Evolutionary conservation across 306 rosid genomes (phyloP), one percentile per base, ranked within the genome.

Genomic region (Fragaria nilgerrensis): DNA sequence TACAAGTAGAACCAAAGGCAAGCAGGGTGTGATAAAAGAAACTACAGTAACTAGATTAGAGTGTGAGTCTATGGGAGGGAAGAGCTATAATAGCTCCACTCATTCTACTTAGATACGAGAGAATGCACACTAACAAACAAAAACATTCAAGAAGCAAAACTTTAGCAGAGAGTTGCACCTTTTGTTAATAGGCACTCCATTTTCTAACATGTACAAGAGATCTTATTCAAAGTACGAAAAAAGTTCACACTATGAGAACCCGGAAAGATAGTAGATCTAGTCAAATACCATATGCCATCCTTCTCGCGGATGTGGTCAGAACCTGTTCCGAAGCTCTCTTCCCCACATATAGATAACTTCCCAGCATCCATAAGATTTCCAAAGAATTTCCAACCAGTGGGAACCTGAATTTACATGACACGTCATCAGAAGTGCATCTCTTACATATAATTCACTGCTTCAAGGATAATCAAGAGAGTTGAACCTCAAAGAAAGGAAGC

Each of bases 291-390:
- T 82, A 96, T 88, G 78, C 99, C 99, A 41, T 96, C 99, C 85
- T 96, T 96, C 88, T 96, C 99, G 19, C 99, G 99, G 80, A 96
- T 96, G 79, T 96, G 99, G 83, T 96, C 99, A 13, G 99, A 96
- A 69, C 98, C 98, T 45, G 98, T 96, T 86, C 99, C 97, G 29
- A 96, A 96, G 80, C 99, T 96, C 87, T 96, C 99, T 82, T 96
- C 99, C 68, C 99, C 99, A 14, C 99, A 96, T 68, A 96, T 84
- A 17, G 96, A 96, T 87, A 96, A 81, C 77, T 89, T 86, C 74
- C 97, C 98, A 27, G 97, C 97, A 87, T 96, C 99, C 99, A 92
- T 96, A 73, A 96, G 98, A 87, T 96, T 96, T 68, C 98, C 99
- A 77, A 96, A 96, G 88, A 92, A 96, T 75, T 96, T 96, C 98